Percentiles rank a stretch among this genome's conserved stretches.
Evolutionary conservation across 192 early-diverging fungal species (phyloP).

Genomic region (Linnemannia elongata): DNA sequence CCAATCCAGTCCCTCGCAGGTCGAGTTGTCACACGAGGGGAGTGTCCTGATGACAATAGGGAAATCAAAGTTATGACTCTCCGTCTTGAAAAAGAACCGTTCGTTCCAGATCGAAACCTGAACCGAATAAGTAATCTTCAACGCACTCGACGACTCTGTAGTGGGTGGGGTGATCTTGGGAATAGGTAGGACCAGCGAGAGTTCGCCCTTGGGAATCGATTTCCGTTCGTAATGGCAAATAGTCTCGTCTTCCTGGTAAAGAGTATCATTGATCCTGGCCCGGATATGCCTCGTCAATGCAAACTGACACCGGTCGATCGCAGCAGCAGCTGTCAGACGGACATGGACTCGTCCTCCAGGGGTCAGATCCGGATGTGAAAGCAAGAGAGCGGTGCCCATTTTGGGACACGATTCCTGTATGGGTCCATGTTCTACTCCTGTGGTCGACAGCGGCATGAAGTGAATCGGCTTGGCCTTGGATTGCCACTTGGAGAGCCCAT

Average conservation of each 20-base stretch:
- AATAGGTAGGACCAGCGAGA: slow-evolving; percentile 41
- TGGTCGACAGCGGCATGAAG: slow-evolving; percentile 52
- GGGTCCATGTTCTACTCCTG: slow-evolving; percentile 52
- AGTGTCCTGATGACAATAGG: slow-evolving; percentile 51
- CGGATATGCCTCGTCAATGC: slow-evolving; percentile 49
- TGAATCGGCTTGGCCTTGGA: slow-evolving; percentile 55
- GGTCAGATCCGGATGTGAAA: slow-evolving; percentile 45
- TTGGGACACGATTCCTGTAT: slow-evolving; percentile 54
- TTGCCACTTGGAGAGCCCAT: slow-evolving; percentile 55
- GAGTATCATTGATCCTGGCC: slow-evolving; percentile 53
- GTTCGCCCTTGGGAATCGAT: slow-evolving; percentile 50
- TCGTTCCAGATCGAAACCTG: slow-evolving; percentile 58
- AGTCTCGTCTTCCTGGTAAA: slow-evolving; percentile 50
- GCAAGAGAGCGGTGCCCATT: slow-evolving; percentile 48
- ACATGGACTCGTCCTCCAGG: slow-evolving; percentile 53
- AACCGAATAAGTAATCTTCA: slow-evolving; percentile 55
- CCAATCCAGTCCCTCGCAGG: slow-evolving; percentile 53
- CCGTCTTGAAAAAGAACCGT: slow-evolving; percentile 55
- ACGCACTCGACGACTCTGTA: slow-evolving; percentile 45
- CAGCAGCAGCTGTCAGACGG: slow-evolving; percentile 42
- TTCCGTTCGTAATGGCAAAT: slow-evolving; percentile 56
- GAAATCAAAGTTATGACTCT: slow-evolving; percentile 53
- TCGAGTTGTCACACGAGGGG: slow-evolving; percentile 51
- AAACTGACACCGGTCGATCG: slow-evolving; percentile 54
- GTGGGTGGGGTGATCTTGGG: slow-evolving; percentile 52